A percentile compares a stretch with the other conserved stretches of the same genome.
Evolutionary conservation across 306 rosid genomes (phyloP).

Genomic region (Dryas alaskensis): DNA sequence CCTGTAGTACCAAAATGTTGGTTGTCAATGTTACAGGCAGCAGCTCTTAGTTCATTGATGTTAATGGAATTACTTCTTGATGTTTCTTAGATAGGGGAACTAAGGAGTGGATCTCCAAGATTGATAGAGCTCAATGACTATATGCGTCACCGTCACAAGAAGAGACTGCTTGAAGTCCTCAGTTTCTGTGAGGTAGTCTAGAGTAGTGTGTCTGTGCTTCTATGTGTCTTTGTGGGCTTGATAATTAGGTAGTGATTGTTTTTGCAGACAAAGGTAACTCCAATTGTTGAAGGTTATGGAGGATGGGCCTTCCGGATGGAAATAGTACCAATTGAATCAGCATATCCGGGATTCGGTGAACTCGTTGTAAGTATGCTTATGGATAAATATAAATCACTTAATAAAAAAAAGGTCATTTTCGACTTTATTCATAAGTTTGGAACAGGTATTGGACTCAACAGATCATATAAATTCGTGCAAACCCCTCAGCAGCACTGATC

Average conservation of each 20-base stretch:
- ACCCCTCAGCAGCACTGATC: conserved; percentile 72
- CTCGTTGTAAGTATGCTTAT: conserved; percentile 73
- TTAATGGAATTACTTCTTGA: conserved; percentile 24
- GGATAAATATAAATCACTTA: conserved; percentile 13
- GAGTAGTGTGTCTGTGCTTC: conserved; percentile 11
- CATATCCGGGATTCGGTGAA: conserved; percentile 97
- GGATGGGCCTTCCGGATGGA: conserved; percentile 98
- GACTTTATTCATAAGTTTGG: conserved; percentile 14
- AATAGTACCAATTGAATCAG: conserved; percentile 96
- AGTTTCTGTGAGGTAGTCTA: conserved; percentile 91
- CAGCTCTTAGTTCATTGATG: background rate
- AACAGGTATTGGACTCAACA: conserved; percentile 90
- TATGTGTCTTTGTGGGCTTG: conserved; percentile 29
- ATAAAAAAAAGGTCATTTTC: background rate
- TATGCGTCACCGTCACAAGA: conserved; percentile 79
- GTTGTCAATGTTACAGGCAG: background rate
- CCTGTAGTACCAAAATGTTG: conserved; percentile 6
- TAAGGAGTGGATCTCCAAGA: conserved; percentile 87
- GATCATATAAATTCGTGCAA: conserved; percentile 97
- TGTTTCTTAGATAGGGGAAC: conserved; percentile 81
- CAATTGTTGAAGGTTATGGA: conserved; percentile 96
- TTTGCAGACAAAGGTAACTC: conserved; percentile 95
- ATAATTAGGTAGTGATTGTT: conserved; percentile 25
- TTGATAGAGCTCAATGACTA: conserved; percentile 82
- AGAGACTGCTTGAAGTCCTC: conserved; percentile 74